Evolutionary conservation across 805 yeast genomes (phyloP).

Genomic region (Metschnikowia colocasiae): DNA sequence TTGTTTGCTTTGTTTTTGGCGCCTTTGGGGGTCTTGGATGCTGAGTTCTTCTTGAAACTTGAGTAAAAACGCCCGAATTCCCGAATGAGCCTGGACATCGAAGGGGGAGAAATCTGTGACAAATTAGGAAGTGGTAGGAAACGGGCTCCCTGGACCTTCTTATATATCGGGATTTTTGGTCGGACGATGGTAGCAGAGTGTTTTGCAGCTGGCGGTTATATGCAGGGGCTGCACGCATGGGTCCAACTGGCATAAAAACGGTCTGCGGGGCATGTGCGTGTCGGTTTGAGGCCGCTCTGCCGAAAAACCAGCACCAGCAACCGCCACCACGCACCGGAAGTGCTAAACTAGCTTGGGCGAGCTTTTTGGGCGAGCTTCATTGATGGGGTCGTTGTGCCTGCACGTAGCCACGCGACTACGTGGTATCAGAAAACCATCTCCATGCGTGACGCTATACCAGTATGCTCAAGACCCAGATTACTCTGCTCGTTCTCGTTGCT

Average conservation of each 20-base stretch:
- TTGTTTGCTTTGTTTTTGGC: neutral
- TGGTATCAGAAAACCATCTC: neutral
- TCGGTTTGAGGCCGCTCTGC: too few relatives aligned
- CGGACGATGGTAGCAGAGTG: neutral
- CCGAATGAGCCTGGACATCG: neutral
- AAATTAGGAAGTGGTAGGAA: neutral
- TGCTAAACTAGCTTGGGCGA: too few relatives aligned
- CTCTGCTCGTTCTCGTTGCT: conserved; percentile 6
- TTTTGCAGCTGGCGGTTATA: neutral
- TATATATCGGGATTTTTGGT: neutral
- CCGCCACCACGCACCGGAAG: too few relatives aligned
- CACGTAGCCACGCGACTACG: conserved; percentile 4
- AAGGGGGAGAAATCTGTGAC: neutral
- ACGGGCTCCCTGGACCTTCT: neutral
- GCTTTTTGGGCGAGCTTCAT: too few relatives aligned
- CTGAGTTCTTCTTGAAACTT: neutral
- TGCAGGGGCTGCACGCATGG: neutral
- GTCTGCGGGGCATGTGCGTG: neutral
- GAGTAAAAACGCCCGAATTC: conserved; percentile 1
- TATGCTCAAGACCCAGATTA: conserved; percentile 5
- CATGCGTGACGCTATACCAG: neutral
- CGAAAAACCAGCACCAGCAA: too few relatives aligned
- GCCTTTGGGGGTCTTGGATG: neutral
- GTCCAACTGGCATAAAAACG: neutral
- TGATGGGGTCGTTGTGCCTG: too few relatives aligned